phyloP scores from a whole-genome alignment of 2,329 filamentous ascomycete species.

The Cercospora janseana region DNA sequence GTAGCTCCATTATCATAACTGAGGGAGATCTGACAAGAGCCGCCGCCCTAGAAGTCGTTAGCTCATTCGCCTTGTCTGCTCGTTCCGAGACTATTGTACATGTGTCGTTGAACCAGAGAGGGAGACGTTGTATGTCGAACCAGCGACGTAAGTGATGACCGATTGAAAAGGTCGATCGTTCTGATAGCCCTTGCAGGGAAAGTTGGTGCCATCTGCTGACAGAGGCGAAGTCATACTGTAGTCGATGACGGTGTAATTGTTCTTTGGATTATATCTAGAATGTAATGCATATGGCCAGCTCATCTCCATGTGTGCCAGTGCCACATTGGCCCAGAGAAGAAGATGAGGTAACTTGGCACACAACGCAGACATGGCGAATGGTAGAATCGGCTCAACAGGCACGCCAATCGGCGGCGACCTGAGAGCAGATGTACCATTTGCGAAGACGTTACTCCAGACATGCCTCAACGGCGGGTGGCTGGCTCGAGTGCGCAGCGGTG shows the following conservation, averaged over 20 bases:
- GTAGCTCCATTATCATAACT: slow-evolving; percentile 69
- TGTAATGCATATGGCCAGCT: slow-evolving; percentile 54
- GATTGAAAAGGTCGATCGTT: slow-evolving; percentile 51
- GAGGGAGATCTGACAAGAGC: slow-evolving; percentile 73
- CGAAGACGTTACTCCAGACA: neutral
- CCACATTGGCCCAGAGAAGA: slow-evolving; percentile 21
- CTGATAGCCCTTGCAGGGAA: slow-evolving; percentile 72
- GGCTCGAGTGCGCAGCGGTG: slow-evolving; percentile 15
- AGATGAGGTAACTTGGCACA: slow-evolving; percentile 14
- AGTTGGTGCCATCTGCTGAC: slow-evolving; percentile 59
- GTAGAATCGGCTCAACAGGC: neutral
- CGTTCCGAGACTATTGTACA: neutral
- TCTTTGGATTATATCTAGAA: slow-evolving; percentile 50
- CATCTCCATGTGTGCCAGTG: slow-evolving; percentile 55
- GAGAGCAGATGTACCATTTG: neutral
- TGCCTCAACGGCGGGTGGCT: neutral
- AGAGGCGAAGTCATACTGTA: slow-evolving; percentile 72
- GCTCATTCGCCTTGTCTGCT: no score
- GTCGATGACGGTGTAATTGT: slow-evolving; percentile 53
- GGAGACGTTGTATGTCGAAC: slow-evolving; percentile 61
- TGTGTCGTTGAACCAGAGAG: slow-evolving; percentile 56
- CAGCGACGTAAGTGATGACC: slow-evolving; percentile 62
- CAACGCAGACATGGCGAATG: slow-evolving; percentile 9
- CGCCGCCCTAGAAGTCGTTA: slow-evolving; percentile 50
- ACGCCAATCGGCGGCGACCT: neutral